Evolutionary conservation across 192 early-diverging fungal species (phyloP).

Genomic region (Mortierella alpina): DNA sequence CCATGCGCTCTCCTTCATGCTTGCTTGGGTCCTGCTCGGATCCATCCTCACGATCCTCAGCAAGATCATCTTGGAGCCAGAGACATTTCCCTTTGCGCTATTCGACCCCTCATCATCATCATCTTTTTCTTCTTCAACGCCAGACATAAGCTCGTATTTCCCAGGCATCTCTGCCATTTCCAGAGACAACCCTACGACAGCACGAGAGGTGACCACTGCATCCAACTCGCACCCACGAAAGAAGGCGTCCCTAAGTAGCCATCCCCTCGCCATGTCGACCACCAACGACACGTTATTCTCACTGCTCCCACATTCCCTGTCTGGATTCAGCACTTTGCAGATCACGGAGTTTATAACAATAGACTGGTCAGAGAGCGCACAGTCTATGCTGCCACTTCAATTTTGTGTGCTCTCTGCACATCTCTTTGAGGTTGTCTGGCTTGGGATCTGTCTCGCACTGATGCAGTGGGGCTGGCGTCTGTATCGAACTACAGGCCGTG

Average conservation of each 20-base stretch:
- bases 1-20: slow-evolving; percentile 27
- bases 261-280: too few species aligned
- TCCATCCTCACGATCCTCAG: slow-evolving; percentile 5
- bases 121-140: background rate
- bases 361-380: background rate
- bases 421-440: slow-evolving; percentile 13
- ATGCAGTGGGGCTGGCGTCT: slow-evolving; percentile 17
- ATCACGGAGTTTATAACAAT: background rate
- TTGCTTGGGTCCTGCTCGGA: slow-evolving; percentile 25
- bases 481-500: background rate
- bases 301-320: background rate
- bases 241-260: too few species aligned
- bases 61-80: background rate
- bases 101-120: background rate
- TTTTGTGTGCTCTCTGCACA: slow-evolving; percentile 22
- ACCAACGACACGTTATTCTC: too few species aligned
- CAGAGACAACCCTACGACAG: too few species aligned
- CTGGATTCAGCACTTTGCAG: background rate
- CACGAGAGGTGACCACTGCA: too few species aligned
- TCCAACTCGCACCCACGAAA: too few species aligned
- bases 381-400: background rate
- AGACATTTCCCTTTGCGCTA: background rate
- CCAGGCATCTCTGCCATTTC: too few species aligned
- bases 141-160: background rate
- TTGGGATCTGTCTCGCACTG: slow-evolving; percentile 12